These are phyloP conservation scores for Talaromyces albobiverticillius DNA, from an alignment of 2,329 filamentous ascomycete species.

Conservation along the genomic window DNA sequence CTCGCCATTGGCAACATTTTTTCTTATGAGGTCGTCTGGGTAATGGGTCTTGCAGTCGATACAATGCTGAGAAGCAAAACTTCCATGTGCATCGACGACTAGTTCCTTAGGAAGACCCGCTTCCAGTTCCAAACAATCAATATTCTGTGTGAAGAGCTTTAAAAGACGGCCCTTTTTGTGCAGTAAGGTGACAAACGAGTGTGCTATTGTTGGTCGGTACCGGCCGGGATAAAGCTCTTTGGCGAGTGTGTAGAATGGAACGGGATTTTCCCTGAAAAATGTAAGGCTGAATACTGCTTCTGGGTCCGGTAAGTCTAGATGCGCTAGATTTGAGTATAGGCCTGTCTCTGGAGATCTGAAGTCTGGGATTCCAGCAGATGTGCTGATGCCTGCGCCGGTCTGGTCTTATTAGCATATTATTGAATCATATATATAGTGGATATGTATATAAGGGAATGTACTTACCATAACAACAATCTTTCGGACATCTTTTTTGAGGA, in stretches of 20 bases:
- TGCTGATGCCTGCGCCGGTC: constrained; percentile 78
- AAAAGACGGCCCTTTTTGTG: constrained; percentile 73
- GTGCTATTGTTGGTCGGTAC: constrained; percentile 83
- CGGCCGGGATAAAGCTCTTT: constrained; percentile 89
- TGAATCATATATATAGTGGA: too few relatives aligned
- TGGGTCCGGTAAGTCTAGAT: constrained; percentile 79
- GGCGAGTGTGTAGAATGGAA: constrained; percentile 88
- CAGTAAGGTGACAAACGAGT: constrained; percentile 82
- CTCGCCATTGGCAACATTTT: constrained; percentile 62
- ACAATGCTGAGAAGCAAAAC: constrained; percentile 86
- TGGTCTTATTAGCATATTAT: constrained; percentile 24
- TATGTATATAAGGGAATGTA: background rate
- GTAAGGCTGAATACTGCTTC: constrained; percentile 92
- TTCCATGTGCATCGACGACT: constrained; percentile 93
- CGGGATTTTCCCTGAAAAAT: constrained; percentile 80
- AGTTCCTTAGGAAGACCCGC: constrained; percentile 78
- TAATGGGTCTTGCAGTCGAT: constrained; percentile 78
- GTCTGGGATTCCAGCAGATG: constrained; percentile 63
- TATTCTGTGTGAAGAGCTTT: constrained; percentile 96
- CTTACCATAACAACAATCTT: constrained; percentile 76
- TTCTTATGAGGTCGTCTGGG: constrained; percentile 70
- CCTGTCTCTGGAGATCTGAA: constrained; percentile 83
- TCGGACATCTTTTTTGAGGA: constrained; percentile 65
- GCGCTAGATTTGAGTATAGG: constrained; percentile 84
- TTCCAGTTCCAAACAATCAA: constrained; percentile 86